phyloP scores from a whole-genome alignment of 129 eudicot genomes.

The Daucus carota region DH1_v3.0 NC_030388.2:25732001-25732500 shows the following conservation, averaged over 20 bases:
- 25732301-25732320: background rate
- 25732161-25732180: background rate
- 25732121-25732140: background rate
- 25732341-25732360: background rate
- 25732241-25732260: background rate
- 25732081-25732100: background rate
- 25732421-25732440: background rate
- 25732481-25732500: background rate
- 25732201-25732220: background rate
- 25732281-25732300: background rate
- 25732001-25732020: background rate
- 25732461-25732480: slow-evolving; percentile 2
- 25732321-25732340: background rate
- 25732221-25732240: background rate
- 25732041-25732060: background rate
- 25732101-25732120: background rate
- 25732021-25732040: background rate
- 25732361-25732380: background rate
- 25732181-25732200: background rate
- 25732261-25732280: background rate
- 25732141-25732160: background rate
- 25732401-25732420: background rate
- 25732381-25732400: background rate
- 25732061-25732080: background rate
- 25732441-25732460: no score